Conservation (phyloP, 2,329 filamentous ascomycete genomes). For the Paraphoma sp. region DNA sequence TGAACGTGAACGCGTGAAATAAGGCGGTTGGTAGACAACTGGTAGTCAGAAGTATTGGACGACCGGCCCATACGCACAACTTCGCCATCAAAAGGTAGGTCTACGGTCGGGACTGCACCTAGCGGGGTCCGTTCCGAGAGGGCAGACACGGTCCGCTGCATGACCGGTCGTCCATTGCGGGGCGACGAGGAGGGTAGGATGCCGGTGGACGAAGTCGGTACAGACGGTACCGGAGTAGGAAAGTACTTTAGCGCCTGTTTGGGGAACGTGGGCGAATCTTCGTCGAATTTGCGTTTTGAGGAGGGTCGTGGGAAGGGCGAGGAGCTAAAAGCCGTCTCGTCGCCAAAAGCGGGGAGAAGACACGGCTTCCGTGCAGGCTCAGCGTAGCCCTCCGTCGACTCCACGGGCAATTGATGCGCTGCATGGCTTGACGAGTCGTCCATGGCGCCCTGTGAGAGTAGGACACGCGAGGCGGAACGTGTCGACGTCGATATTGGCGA, state of each 20-base stretch:
- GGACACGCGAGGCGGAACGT: constrained; percentile 40
- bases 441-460: constrained; percentile 34
- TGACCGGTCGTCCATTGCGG: constrained; percentile 56
- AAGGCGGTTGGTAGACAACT: constrained; percentile 88
- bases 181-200: constrained; percentile 83
- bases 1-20: constrained; percentile 94
- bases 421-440: constrained; percentile 37
- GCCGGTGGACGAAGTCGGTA: constrained; percentile 92
- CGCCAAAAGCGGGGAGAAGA: constrained; percentile 73
- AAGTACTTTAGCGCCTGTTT: constrained; percentile 71
- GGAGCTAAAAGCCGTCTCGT: constrained; percentile 73
- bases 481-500: constrained; percentile 27
- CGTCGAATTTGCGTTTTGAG: constrained; percentile 68
- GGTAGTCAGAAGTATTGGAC: constrained; percentile 93
- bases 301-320: constrained; percentile 75
- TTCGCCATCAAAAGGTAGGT: constrained; percentile 82
- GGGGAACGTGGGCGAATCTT: constrained; percentile 54
- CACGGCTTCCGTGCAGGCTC: constrained; percentile 65
- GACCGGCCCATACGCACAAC: constrained; percentile 87
- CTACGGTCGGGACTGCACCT: constrained; percentile 79
- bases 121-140: constrained; percentile 84
- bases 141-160: constrained; percentile 65
- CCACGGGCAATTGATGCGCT: constrained; percentile 34
- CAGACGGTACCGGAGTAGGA: constrained; percentile 71
- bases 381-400: constrained; percentile 31